These are phyloP conservation scores for Xylaria longipes DNA, from an alignment of 495 filamentous ascomycete species.

Conservation along the genomic window DNA sequence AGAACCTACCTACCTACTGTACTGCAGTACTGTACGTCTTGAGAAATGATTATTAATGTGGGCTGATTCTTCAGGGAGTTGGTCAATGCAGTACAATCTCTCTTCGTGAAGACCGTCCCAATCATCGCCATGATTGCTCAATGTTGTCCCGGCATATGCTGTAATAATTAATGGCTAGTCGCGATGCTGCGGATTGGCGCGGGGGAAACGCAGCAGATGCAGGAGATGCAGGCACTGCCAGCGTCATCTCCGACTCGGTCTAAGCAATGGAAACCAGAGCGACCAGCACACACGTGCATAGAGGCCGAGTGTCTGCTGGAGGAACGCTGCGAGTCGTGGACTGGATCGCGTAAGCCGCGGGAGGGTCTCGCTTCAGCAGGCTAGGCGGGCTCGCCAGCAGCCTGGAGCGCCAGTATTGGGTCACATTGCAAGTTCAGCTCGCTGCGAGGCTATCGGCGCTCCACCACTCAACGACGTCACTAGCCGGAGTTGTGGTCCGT, in stretches of 20 bases:
- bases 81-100: conserved; percentile 16
- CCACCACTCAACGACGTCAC: conserved; percentile 24
- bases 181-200: conserved; percentile 11
- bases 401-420: background rate
- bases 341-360: conserved; percentile 9
- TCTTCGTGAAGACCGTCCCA: background rate
- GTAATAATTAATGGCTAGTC: background rate
- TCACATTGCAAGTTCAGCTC: conserved; percentile 9
- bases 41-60: conserved; percentile 8
- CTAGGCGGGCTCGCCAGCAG: conserved; percentile 4
- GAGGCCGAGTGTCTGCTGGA: conserved; percentile 10
- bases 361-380: conserved; percentile 13
- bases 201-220: conserved; percentile 15
- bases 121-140: background rate
- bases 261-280: conserved; percentile 2
- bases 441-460: background rate
- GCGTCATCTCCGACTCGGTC: conserved; percentile 1
- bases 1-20: too few species aligned
- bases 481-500: background rate
- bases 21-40: too few species aligned
- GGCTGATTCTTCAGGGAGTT: background rate
- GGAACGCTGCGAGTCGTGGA: background rate
- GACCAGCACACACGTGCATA: conserved; percentile 23
- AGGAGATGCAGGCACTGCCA: conserved; percentile 21
- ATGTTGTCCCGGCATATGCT: background rate